Percentiles rank a stretch among this genome's conserved stretches.
Evolutionary conservation across 441 rosid species (phyloP).

Genomic region (Populus hybrid): DNA sequence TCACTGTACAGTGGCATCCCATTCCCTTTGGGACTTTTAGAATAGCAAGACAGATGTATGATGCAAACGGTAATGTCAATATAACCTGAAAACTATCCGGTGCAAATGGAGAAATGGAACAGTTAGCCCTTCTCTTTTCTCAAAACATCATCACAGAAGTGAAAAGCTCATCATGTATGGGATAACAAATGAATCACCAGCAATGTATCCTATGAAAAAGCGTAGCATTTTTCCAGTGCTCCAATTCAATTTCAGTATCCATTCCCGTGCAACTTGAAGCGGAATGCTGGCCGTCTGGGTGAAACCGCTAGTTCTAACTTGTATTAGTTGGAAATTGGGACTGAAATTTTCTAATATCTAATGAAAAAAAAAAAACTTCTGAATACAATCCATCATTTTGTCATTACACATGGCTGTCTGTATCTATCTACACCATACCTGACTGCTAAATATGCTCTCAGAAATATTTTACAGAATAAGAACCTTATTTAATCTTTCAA

Average conservation of each 20-base stretch:
- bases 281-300: background rate
- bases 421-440: background rate
- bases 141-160: no score
- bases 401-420: background rate
- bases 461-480: background rate
- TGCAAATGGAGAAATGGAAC: no score
- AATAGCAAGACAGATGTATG: no score
- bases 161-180: no score
- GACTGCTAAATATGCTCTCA: background rate
- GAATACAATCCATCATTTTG: background rate
- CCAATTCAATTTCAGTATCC: background rate
- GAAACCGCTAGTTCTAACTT: background rate
- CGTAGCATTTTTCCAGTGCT: background rate
- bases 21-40: no score
- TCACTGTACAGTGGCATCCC: no score
- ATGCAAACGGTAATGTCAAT: no score
- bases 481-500: background rate
- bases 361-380: background rate
- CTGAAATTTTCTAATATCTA: background rate
- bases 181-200: background rate
- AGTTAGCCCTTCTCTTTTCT: no score
- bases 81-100: no score
- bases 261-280: background rate
- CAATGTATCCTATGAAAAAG: background rate
- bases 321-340: background rate